These are phyloP conservation scores for Babesia sp. DNA, from an alignment of 169 alveolate species.

Conservation along the genomic window DNA sequence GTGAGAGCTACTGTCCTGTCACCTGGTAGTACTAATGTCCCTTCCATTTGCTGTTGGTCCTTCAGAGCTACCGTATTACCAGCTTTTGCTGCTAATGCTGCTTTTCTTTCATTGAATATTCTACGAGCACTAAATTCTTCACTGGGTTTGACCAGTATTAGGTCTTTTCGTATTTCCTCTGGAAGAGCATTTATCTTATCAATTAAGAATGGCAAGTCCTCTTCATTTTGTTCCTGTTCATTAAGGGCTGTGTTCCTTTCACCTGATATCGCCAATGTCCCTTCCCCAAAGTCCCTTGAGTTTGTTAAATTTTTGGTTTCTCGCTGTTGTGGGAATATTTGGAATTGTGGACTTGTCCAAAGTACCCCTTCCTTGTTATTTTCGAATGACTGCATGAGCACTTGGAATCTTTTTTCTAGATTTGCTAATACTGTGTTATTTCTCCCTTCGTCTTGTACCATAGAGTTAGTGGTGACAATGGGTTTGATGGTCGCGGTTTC, in stretches of 20 bases:
- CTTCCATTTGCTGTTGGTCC: neutral
- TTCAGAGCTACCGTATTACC: neutral
- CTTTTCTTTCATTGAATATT: too few relatives aligned
- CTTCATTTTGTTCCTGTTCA: too few relatives aligned
- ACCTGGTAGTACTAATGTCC: neutral
- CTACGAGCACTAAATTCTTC: too few relatives aligned
- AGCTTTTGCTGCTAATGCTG: neutral
- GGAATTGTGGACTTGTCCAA: too few relatives aligned
- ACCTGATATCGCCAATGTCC: neutral
- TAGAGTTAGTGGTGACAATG: conserved; percentile 16
- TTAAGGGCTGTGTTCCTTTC: neutral
- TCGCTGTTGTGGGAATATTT: too few relatives aligned
- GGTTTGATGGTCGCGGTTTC: neutral
- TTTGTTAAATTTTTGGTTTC: too few relatives aligned
- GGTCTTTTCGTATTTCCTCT: too few relatives aligned
- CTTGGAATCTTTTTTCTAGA: conserved; percentile 41
- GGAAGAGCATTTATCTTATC: too few relatives aligned
- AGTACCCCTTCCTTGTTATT: neutral
- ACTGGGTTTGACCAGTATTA: too few relatives aligned
- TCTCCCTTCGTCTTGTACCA: neutral
- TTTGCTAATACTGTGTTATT: neutral
- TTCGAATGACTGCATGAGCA: conserved; percentile 18
- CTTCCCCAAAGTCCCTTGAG: neutral
- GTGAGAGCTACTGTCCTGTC: neutral
- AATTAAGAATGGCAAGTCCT: too few relatives aligned